Evolutionary conservation across 441 rosid genomes (phyloP).

Genomic region (Pelargonium citronellum): DNA sequence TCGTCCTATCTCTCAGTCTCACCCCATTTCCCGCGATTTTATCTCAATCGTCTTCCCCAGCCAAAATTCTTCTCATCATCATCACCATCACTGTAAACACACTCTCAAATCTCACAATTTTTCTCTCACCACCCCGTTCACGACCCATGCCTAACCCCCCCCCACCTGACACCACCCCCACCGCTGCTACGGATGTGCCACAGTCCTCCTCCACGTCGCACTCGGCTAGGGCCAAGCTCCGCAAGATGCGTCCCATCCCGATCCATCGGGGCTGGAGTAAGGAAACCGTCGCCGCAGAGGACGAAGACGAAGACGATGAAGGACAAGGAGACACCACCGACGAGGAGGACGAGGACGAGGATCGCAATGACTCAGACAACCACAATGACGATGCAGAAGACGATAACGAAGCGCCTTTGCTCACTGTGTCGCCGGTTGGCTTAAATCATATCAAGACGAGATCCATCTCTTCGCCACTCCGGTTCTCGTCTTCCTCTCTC

Average conservation of each 20-base stretch:
- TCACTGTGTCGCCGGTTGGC: slow-evolving; percentile 58
- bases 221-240: not conserved
- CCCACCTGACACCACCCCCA: not conserved
- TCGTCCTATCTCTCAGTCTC: not conserved
- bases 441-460: slow-evolving; percentile 73
- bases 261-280: not conserved
- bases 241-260: slow-evolving; percentile 6
- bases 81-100: slow-evolving; percentile 2
- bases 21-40: slow-evolving; percentile 7
- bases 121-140: not conserved
- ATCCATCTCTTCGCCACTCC: slow-evolving; percentile 53
- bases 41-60: not conserved
- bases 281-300: slow-evolving; percentile 7
- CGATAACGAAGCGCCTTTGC: slow-evolving; percentile 31
- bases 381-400: not conserved
- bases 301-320: not conserved
- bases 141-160: not conserved
- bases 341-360: not conserved
- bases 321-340: slow-evolving; percentile 8
- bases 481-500: slow-evolving; percentile 38
- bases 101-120: not conserved
- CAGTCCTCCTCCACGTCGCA: slow-evolving; percentile 16
- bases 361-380: no score
- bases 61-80: not conserved
- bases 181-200: not conserved